These are phyloP conservation scores for Salvia splendens DNA, from an alignment of 257 asterid species.

Conservation along the genomic window DNA sequence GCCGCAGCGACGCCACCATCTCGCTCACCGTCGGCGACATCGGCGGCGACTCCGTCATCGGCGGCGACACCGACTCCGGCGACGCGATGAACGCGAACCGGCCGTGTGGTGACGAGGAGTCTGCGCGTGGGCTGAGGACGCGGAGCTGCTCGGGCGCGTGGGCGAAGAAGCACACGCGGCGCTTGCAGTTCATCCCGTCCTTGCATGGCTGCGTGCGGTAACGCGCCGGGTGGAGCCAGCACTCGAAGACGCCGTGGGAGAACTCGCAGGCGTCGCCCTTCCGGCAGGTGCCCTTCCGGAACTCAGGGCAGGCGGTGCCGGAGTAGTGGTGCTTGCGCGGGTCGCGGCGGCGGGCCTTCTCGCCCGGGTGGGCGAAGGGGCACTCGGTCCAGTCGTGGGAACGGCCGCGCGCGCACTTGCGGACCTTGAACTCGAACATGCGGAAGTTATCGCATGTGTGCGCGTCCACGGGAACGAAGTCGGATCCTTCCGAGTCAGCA, in stretches of 20 bases:
- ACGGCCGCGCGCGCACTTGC: slow-evolving; percentile 68
- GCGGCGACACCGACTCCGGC: slow-evolving; percentile 40
- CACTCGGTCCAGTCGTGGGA: slow-evolving; percentile 96
- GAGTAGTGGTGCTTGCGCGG: slow-evolving; percentile 77
- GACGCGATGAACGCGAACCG: slow-evolving; percentile 48
- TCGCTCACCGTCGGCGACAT: slow-evolving; percentile 43
- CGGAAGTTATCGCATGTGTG: slow-evolving; percentile 83
- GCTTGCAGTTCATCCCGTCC: slow-evolving; percentile 62
- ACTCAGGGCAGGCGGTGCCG: slow-evolving; percentile 80
- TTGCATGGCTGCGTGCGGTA: slow-evolving; percentile 92
- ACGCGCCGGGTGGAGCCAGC: slow-evolving; percentile 88
- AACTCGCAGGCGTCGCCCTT: slow-evolving; percentile 75
- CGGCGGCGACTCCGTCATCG: slow-evolving; percentile 43
- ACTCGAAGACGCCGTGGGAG: slow-evolving; percentile 85
- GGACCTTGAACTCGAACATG: slow-evolving; percentile 80
- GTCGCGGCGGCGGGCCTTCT: slow-evolving; percentile 89
- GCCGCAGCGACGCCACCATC: slow-evolving; percentile 44
- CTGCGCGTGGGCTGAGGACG: slow-evolving; percentile 60
- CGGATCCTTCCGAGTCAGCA: slow-evolving; percentile 41
- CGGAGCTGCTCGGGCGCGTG: slow-evolving; percentile 78
- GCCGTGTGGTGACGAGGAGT: slow-evolving; percentile 39
- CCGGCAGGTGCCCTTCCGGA: slow-evolving; percentile 60
- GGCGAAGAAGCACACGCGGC: slow-evolving; percentile 90
- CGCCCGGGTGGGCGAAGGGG: slow-evolving; percentile 87
- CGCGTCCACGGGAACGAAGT: slow-evolving; percentile 63